Conservation (phyloP, 306 rosid genomes). For the Gleditsia sinensis region DNA sequence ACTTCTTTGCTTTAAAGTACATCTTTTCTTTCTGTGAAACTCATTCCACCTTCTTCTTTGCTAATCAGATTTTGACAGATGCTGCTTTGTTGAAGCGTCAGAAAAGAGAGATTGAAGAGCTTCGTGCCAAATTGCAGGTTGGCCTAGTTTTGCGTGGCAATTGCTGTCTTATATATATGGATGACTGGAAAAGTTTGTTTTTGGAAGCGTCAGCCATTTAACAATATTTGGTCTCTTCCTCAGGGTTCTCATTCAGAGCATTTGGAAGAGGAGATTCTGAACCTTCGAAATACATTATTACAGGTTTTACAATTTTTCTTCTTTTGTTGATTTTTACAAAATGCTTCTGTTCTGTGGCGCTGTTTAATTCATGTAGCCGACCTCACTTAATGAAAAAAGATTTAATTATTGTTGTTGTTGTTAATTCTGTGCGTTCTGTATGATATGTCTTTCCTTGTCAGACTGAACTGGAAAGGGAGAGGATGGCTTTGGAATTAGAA, state of each 20-base stretch:
- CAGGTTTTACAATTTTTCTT: slow-evolving; percentile 53
- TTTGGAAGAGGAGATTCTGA: slow-evolving; percentile 77
- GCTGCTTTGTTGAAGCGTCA: slow-evolving; percentile 98
- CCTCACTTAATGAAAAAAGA: too few species aligned
- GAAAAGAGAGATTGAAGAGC: slow-evolving; percentile 93
- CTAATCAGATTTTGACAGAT: slow-evolving; percentile 86
- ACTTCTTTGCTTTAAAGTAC: slow-evolving; percentile 23
- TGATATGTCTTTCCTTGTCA: slow-evolving; percentile 37
- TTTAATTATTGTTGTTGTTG: too few species aligned
- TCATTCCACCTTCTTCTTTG: slow-evolving; percentile 23
- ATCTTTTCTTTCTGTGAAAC: slow-evolving; percentile 21
- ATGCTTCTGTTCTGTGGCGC: too few species aligned
- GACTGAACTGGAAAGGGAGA: slow-evolving; percentile 95
- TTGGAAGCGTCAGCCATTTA: slow-evolving; percentile 9
- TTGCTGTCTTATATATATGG: background rate
- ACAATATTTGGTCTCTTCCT: slow-evolving; percentile 26
- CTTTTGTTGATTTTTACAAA: slow-evolving; percentile 25
- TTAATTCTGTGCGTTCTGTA: slow-evolving; percentile 35
- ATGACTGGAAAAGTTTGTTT: background rate
- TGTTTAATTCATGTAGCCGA: too few species aligned
- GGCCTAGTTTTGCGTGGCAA: slow-evolving; percentile 28
- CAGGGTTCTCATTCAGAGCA: slow-evolving; percentile 98
- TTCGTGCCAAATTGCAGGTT: slow-evolving; percentile 91
- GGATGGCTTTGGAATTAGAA: slow-evolving; percentile 94
- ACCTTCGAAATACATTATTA: slow-evolving; percentile 83